A percentile compares a stretch with the other conserved stretches of the same genome.
Evolutionary conservation across 2,329 filamentous ascomycete genomes (phyloP).

Genomic region (Scortechinia acanthostroma): DNA sequence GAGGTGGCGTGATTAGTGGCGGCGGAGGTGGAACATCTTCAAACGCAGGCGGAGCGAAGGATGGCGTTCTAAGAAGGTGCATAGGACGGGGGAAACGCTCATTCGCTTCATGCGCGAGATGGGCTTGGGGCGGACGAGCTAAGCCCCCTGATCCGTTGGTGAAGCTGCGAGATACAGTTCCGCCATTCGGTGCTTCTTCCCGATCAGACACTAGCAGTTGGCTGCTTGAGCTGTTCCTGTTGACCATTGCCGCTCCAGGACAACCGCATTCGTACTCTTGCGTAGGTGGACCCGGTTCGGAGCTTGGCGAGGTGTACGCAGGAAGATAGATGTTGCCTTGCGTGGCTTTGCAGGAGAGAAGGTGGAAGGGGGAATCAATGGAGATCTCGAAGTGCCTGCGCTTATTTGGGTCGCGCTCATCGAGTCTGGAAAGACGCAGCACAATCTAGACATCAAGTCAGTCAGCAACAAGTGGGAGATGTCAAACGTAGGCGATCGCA

Average conservation of each 20-base stretch:
- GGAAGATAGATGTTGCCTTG: constrained; percentile 66
- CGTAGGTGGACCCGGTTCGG: constrained; percentile 25
- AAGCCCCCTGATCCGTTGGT: constrained; percentile 24
- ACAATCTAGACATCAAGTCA: constrained; percentile 48
- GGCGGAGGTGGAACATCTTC: constrained; percentile 64
- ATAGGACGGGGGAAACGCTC: constrained; percentile 47
- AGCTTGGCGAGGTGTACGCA: constrained; percentile 52
- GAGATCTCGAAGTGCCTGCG: constrained; percentile 71
- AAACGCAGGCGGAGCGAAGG: constrained; percentile 66
- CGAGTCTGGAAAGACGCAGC: constrained; percentile 65
- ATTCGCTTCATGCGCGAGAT: constrained; percentile 29
- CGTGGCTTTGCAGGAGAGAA: constrained; percentile 67
- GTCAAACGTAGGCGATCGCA: constrained; percentile 19
- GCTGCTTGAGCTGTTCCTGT: constrained; percentile 12
- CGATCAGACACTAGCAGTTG: background rate
- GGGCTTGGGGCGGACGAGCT: constrained; percentile 37
- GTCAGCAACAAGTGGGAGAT: background rate
- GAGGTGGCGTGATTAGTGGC: constrained; percentile 62
- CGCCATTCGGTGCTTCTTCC: constrained; percentile 4
- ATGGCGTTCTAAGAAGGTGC: constrained; percentile 61
- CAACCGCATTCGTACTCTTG: constrained; percentile 51
- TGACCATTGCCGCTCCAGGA: constrained; percentile 40
- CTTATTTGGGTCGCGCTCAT: constrained; percentile 55
- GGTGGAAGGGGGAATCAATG: constrained; percentile 71
- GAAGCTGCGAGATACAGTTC: constrained; percentile 10